phyloP scores from a whole-genome alignment of 345 rosid genomes.

The Clausena lansium region DNA sequence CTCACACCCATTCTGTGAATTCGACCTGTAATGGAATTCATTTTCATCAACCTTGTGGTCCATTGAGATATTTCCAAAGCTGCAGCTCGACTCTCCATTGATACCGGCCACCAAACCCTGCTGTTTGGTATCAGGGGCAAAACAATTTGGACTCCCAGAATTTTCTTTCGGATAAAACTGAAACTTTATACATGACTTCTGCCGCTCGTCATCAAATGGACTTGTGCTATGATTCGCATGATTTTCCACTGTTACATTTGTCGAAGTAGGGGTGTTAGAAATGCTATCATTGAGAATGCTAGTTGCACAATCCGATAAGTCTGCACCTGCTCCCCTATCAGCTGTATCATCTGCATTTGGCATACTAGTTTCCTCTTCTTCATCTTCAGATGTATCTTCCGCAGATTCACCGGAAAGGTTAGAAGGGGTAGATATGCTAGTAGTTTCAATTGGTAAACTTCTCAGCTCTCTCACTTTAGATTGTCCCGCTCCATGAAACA shows the following conservation, averaged over 20 bases:
- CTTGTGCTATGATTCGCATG: slow-evolving; percentile 18
- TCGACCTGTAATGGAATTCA: slow-evolving; percentile 25
- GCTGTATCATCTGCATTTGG: slow-evolving; percentile 20
- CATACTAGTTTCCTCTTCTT: slow-evolving; percentile 38
- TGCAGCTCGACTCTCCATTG: slow-evolving; percentile 38
- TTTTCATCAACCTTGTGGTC: slow-evolving; percentile 30
- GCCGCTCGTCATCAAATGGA: slow-evolving; percentile 20
- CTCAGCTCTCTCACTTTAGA: slow-evolving; percentile 44
- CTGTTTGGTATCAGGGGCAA: slow-evolving; percentile 27
- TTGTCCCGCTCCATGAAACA: slow-evolving; percentile 27
- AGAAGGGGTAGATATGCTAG: slow-evolving; percentile 23
- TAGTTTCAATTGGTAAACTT: slow-evolving; percentile 47
- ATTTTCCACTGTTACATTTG: slow-evolving; percentile 21
- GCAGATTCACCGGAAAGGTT: slow-evolving; percentile 42
- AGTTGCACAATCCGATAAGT: slow-evolving; percentile 32
- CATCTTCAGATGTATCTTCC: slow-evolving; percentile 36
- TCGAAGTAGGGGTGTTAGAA: slow-evolving; percentile 21
- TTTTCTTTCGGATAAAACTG: slow-evolving; percentile 24
- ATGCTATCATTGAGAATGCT: slow-evolving; percentile 26
- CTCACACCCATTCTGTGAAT: slow-evolving; percentile 35
- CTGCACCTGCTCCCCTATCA: slow-evolving; percentile 29
- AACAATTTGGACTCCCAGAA: slow-evolving; percentile 25
- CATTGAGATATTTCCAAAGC: slow-evolving; percentile 25
- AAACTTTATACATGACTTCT: slow-evolving; percentile 21
- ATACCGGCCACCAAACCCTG: slow-evolving; percentile 32